Percentiles rank a stretch among this genome's conserved stretches.
phyloP scores from a whole-genome alignment of 2,329 filamentous ascomycete genomes.

The Gnomoniopsis sp. region DNA sequence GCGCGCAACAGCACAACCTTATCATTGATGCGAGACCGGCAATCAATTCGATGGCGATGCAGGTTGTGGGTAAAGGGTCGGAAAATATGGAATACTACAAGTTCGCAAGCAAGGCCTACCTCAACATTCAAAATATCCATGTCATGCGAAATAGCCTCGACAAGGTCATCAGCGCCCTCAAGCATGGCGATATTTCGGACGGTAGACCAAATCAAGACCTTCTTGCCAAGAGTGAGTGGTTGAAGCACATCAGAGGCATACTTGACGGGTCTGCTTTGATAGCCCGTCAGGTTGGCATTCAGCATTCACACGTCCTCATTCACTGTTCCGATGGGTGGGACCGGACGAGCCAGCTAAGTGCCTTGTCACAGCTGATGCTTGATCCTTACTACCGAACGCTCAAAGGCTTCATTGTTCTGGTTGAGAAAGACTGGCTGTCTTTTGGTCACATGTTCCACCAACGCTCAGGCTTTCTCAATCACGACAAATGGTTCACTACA shows the following conservation, averaged over 20 bases:
- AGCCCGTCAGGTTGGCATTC: slow-evolving; percentile 81
- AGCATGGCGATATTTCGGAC: slow-evolving; percentile 84
- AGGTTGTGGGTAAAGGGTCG: slow-evolving; percentile 86
- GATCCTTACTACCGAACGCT: slow-evolving; percentile 94
- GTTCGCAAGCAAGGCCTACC: slow-evolving; percentile 83
- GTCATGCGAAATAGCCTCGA: slow-evolving; percentile 92
- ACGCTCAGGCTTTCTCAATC: slow-evolving; percentile 81
- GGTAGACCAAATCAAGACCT: slow-evolving; percentile 78
- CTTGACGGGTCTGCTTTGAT: slow-evolving; percentile 83
- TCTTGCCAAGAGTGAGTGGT: slow-evolving; percentile 81
- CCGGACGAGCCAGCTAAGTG: slow-evolving; percentile 90
- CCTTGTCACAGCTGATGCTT: slow-evolving; percentile 85
- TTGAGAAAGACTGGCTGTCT: slow-evolving; percentile 97
- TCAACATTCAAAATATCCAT: slow-evolving; percentile 97
- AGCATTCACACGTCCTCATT: slow-evolving; percentile 91
- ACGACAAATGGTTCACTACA: slow-evolving; percentile 90
- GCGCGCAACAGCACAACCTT: slow-evolving; percentile 87
- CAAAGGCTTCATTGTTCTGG: slow-evolving; percentile 87
- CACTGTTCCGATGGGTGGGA: slow-evolving; percentile 99
- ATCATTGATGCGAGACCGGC: slow-evolving; percentile 95
- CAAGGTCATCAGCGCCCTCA: slow-evolving; percentile 83
- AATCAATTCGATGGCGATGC: slow-evolving; percentile 92
- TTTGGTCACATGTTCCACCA: slow-evolving; percentile 98
- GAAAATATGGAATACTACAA: slow-evolving; percentile 98
- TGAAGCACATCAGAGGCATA: slow-evolving; percentile 82